A percentile compares a stretch with the other conserved stretches of the same genome.
Evolutionary conservation across 306 rosid genomes (phyloP).

Genomic region (barrel medic (Medicago truncatula)): DNA sequence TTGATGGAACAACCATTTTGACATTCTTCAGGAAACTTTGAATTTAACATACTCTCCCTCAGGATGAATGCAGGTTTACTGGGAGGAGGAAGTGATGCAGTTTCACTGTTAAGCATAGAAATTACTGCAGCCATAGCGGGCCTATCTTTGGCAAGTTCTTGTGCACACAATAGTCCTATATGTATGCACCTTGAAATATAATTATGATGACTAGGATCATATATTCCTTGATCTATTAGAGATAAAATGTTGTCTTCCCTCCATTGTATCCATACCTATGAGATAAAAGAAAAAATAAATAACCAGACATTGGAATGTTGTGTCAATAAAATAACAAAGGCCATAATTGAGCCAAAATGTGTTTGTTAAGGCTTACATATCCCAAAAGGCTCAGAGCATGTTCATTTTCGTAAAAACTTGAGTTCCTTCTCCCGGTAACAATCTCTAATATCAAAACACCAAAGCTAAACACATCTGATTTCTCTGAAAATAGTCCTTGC

Average conservation of each 20-base stretch:
- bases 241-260: neutral
- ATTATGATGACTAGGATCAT: neutral
- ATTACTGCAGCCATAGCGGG: slow-evolving; percentile 31
- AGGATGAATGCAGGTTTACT: slow-evolving; percentile 28
- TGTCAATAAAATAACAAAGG: neutral
- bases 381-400: slow-evolving; percentile 32
- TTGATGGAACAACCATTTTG: no score
- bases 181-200: slow-evolving; percentile 31
- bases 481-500: slow-evolving; percentile 42
- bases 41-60: neutral
- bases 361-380: slow-evolving; percentile 24
- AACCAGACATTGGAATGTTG: neutral
- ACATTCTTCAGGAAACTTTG: neutral
- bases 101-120: slow-evolving; percentile 37
- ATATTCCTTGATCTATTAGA: slow-evolving; percentile 15
- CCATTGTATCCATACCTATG: slow-evolving; percentile 46
- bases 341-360: neutral
- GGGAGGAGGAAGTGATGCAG: slow-evolving; percentile 6
- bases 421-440: slow-evolving; percentile 40
- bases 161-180: slow-evolving; percentile 37
- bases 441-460: slow-evolving; percentile 41
- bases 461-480: neutral
- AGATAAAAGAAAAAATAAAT: neutral
- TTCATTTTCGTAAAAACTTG: slow-evolving; percentile 30
- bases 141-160: slow-evolving; percentile 20